phyloP scores from a whole-genome alignment of 2,329 filamentous ascomycete genomes.

The Neofusicoccum umdonicola region DNA sequence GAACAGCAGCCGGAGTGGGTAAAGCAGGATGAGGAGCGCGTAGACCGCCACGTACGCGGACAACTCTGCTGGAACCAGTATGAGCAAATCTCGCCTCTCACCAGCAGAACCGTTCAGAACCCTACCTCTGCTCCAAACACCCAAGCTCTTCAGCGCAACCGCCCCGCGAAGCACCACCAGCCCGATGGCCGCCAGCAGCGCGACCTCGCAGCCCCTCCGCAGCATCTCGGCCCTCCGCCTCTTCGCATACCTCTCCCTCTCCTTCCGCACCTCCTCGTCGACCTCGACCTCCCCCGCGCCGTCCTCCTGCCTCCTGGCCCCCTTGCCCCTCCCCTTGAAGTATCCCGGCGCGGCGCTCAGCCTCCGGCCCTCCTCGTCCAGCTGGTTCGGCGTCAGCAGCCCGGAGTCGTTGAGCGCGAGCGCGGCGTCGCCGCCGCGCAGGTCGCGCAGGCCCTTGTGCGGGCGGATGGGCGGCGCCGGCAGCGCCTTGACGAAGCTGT shows the following conservation, averaged over 20 bases:
- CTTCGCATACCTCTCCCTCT: constrained; percentile 70
- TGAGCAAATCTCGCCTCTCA: constrained; percentile 23
- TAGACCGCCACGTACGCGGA: constrained; percentile 38
- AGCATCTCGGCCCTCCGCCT: constrained; percentile 88
- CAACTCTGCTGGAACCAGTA: constrained; percentile 35
- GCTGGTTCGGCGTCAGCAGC: constrained; percentile 46
- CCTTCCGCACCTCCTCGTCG: constrained; percentile 37
- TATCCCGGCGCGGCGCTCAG: constrained; percentile 32
- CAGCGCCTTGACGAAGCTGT: constrained; percentile 71
- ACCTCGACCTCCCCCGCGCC: constrained; percentile 21
- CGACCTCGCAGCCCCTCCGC: constrained; percentile 59
- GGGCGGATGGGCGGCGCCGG: constrained; percentile 72
- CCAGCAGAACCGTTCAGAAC: background rate
- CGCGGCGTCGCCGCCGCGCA: constrained; percentile 31
- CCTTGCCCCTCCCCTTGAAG: constrained; percentile 24
- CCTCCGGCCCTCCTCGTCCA: constrained; percentile 47
- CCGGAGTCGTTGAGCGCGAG: constrained; percentile 24
- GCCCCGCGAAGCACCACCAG: constrained; percentile 43
- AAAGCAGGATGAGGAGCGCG: constrained; percentile 30
- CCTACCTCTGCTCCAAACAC: constrained; percentile 42
- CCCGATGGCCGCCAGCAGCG: constrained; percentile 53
- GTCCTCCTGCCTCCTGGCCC: constrained; percentile 18
- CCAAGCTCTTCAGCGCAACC: constrained; percentile 27
- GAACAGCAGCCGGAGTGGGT: constrained; percentile 38
- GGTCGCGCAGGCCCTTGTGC: constrained; percentile 73